Evolutionary conservation across 208 protist species (phyloP).

Genomic region (Phytomonas serpens): DNA sequence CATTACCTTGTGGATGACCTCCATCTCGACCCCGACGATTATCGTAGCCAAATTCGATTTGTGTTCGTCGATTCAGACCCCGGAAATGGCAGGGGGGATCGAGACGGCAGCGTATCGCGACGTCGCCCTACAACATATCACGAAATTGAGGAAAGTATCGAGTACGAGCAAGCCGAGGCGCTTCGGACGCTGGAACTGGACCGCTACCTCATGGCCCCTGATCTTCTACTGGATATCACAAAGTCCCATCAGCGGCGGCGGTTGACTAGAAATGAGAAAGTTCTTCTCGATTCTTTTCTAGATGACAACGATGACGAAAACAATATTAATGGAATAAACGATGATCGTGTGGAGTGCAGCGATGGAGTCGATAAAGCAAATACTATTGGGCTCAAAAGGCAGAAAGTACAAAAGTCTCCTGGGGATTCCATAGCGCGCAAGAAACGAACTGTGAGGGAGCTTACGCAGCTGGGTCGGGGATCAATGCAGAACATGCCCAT

Average conservation of each 20-base stretch:
- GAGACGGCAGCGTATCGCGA: not conserved
- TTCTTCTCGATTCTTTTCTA: constrained; percentile 64
- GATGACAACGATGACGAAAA: constrained; percentile 13
- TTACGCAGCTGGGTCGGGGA: constrained; percentile 54
- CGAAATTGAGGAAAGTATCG: constrained; percentile 37
- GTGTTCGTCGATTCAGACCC: constrained; percentile 17
- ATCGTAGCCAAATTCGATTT: constrained; percentile 71
- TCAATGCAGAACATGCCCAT: constrained; percentile 75
- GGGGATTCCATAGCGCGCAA: not conserved
- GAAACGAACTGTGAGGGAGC: constrained; percentile 23
- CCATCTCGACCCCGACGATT: constrained; percentile 63
- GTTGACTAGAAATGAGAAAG: constrained; percentile 49
- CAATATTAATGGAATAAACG: constrained; percentile 15
- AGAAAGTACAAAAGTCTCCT: constrained; percentile 1
- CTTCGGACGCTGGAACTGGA: constrained; percentile 64
- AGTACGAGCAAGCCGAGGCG: constrained; percentile 49
- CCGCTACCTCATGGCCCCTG: constrained; percentile 74
- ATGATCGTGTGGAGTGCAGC: constrained; percentile 4
- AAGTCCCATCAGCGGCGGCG: constrained; percentile 65
- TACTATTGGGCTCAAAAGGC: not conserved
- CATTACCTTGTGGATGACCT: constrained; percentile 44
- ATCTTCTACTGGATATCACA: constrained; percentile 73
- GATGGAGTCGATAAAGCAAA: not conserved
- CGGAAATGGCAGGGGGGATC: not conserved
- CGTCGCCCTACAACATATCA: constrained; percentile 15